Base-by-base conservation (phyloP, 1,284 basidiomycete genomes). In the Cryptococcus jaspeensis region DNA sequence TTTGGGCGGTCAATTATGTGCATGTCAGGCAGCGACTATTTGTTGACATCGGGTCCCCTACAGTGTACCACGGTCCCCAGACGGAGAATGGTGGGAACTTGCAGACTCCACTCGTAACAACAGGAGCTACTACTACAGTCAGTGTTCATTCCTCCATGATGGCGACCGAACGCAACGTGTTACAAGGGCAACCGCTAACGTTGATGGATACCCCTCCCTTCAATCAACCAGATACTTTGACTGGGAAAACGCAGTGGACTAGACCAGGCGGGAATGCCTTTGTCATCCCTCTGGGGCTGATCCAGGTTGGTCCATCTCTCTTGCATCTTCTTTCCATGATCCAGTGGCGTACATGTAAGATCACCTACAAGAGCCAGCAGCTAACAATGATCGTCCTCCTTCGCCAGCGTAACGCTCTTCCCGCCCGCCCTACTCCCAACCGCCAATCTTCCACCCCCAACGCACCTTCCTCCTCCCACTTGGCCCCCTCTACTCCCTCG, bases 21-120 rank as follows among this genome's bases (percentile, higher is more conserved):
- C 22, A n/a, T 18, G 28, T 35, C 45, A 22, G 39, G 22, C 12
- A 22, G 16, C 22, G 32, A 42, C 5, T 25, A 20, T 15, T 12
- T 16, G 23, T 42, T 49, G 36, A 25, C 6, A 37, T 20, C n/a
- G 32, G 40, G n/a, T 39, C 28, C 88, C 45, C 42, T 38, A 28
- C 37, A 61, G 59, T 16, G 80, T 97, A 37, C 93, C 92, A 23
- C 88, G 90, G 7, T 88, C 82, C 59, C 81, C 84, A 3, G 85
- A 89, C 36, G 93, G 93, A 46, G 91, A 95, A 73, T 97, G 92
- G 92, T 95, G 92, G 91, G 92, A 96, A 75, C 82, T 96, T 62
- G 81, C 83, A 43, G 92, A 95, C 74, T 86, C 89, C 38, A 82
- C 84, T 35, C 81, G 87, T 40, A 86, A 85, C 52, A 87, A 87